These are phyloP conservation scores for Alternaria sp. DNA, from an alignment of 2,329 filamentous ascomycete species.

Conservation along the genomic window DNA sequence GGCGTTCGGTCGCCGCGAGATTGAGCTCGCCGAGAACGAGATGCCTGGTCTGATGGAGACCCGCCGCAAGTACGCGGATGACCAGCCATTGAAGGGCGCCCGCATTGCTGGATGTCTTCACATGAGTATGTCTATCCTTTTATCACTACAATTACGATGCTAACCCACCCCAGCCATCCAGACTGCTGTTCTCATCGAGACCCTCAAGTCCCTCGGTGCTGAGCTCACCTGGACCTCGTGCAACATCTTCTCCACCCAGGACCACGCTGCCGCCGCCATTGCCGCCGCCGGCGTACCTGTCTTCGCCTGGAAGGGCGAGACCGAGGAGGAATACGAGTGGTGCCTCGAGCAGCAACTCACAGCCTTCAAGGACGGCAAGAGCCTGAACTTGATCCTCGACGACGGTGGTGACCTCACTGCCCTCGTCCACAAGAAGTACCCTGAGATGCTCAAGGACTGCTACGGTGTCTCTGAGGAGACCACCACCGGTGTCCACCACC, in stretches of 20 bases:
- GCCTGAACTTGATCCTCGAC: constrained; percentile 98
- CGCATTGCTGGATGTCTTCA: constrained; percentile 97
- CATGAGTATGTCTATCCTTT: constrained; percentile 71
- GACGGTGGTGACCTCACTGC: constrained; percentile 97
- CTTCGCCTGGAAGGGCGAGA: constrained; percentile 87
- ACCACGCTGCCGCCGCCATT: constrained; percentile 97
- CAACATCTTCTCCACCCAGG: constrained; percentile 99
- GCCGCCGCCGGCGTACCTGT: constrained; percentile 92
- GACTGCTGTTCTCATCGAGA: constrained; percentile 99
- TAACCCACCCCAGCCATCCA: constrained; percentile 73
- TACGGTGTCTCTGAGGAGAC: constrained; percentile 99
- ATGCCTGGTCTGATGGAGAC: constrained; percentile 99
- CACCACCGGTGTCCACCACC: constrained; percentile 98
- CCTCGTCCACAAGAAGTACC: constrained; percentile 97
- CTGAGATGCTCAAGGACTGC: constrained; percentile 97
- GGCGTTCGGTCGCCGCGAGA: constrained; percentile 98
- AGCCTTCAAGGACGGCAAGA: constrained; percentile 96
- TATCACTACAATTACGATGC: neutral
- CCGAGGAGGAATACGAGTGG: constrained; percentile 99
- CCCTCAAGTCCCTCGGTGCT: constrained; percentile 88
- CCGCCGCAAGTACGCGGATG: constrained; percentile 84
- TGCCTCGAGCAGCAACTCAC: constrained; percentile 97
- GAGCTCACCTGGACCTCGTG: constrained; percentile 99
- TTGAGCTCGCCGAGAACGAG: constrained; percentile 88
- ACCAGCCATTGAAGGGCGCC: constrained; percentile 93